Base-by-base conservation (phyloP, 495 filamentous ascomycete genomes). In the Talaromyces ruber region DNA sequence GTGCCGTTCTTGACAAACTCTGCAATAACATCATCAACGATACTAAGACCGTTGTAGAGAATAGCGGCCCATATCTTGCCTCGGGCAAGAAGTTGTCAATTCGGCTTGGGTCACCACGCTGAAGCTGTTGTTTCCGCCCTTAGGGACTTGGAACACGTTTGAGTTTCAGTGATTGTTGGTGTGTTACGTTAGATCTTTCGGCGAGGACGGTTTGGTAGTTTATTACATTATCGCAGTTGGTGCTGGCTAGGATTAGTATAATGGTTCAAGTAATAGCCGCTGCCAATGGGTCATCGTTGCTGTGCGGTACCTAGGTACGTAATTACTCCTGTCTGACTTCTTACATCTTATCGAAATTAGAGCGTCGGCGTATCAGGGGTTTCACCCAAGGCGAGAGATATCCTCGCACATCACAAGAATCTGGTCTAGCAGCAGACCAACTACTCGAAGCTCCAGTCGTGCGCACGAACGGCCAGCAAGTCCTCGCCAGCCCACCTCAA, bases 51-150 rank as follows among this genome's bases (percentile, higher is more conserved):
- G 64, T 63, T 65, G 55, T 70, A 67, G 11, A 69, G 62, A 21
- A 67, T 62, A 34, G 77, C 79, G 4, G 71, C 76, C 74, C 76
- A 82, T n/a, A 82, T 58, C 1, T 64, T 57, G 4, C 71, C 72
- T 39, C 74, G 72, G 0, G 67, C 58, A 26, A 68, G n/a, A 70
- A 3, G 66, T 64, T 21, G 47, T 60, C 7, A 73, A 29, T 21
- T 71, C 64, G 52, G 79, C 66, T n/a, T 65, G 63, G 1, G 74
- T 77, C 32, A 79, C 69, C 21, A 79, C 63, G 16, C 72, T 72
- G 56, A 79, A 80, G 25, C 74, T 78, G 45, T 67, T 73, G 4
- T 66, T 66, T 37, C 74, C 71, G 39, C 76, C 77, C 62, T 72
- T 70, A 16, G 79, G 66, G 6, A 75, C 76, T 24, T 53, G 22